These are phyloP conservation scores for Yamadazyma trypodendri DNA, from an alignment of 1,139 yeast species.

Conservation along the genomic window DNA sequence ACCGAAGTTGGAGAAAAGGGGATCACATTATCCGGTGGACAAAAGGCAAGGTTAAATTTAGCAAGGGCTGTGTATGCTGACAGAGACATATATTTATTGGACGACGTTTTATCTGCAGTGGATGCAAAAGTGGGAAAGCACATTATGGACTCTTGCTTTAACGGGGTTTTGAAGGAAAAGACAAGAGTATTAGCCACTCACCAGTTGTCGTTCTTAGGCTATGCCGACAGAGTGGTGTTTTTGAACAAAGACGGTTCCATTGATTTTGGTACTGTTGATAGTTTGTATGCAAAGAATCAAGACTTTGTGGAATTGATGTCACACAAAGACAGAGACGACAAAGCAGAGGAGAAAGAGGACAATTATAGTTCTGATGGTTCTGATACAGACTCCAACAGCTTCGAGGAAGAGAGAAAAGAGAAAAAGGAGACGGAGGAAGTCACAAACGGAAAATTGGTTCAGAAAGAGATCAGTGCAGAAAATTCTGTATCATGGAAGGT, in stretches of 20 bases:
- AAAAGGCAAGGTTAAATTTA: slow-evolving; percentile 46
- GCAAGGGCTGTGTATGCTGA: slow-evolving; percentile 47
- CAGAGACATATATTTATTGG: slow-evolving; percentile 39
- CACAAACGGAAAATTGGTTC: slow-evolving; percentile 32
- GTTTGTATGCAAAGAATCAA: slow-evolving; percentile 28
- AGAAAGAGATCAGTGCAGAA: slow-evolving; percentile 40
- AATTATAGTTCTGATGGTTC: too few species aligned
- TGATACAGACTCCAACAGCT: too few species aligned
- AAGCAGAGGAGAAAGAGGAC: slow-evolving; percentile 10
- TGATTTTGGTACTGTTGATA: slow-evolving; percentile 36
- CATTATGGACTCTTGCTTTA: slow-evolving; percentile 39
- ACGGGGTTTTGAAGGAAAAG: slow-evolving; percentile 32
- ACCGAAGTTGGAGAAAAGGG: slow-evolving; percentile 53
- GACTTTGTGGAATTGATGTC: slow-evolving; percentile 18
- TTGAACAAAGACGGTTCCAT: slow-evolving; percentile 38
- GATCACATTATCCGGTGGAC: slow-evolving; percentile 50
- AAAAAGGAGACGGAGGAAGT: slow-evolving; percentile 24
- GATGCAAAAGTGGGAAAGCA: slow-evolving; percentile 51
- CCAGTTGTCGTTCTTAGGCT: slow-evolving; percentile 39
- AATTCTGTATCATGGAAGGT: slow-evolving; percentile 30
- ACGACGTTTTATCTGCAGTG: slow-evolving; percentile 50
- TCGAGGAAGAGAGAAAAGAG: background rate
- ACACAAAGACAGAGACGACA: slow-evolving; percentile 24
- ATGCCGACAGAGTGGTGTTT: slow-evolving; percentile 39
- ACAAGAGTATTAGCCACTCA: slow-evolving; percentile 47